Evolutionary conservation across 345 rosid genomes (phyloP).

Genomic region (Nasturtium officinale): DNA sequence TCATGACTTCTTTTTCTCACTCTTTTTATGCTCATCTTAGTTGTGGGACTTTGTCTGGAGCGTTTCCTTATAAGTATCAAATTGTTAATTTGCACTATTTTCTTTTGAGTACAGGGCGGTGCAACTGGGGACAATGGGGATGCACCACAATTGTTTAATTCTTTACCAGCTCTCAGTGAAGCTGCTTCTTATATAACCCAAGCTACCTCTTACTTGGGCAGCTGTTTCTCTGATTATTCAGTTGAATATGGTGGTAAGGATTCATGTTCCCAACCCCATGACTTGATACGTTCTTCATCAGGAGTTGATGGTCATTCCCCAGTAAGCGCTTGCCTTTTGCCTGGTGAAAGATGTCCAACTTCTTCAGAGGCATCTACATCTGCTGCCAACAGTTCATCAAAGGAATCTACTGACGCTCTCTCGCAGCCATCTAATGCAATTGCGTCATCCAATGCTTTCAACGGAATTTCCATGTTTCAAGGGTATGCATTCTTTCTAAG

Average conservation of each 20-base stretch:
- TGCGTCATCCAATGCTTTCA: conserved; percentile 53
- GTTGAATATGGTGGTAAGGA: conserved; percentile 59
- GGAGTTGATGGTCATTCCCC: conserved; percentile 36
- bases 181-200: conserved; percentile 61
- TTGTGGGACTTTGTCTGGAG: background rate
- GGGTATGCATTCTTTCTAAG: conserved; percentile 56
- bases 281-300: conserved; percentile 58
- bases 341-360: conserved; percentile 48
- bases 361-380: conserved; percentile 57
- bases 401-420: conserved; percentile 45
- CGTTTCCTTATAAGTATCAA: background rate
- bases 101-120: conserved; percentile 25
- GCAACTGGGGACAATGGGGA: conserved; percentile 33
- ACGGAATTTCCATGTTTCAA: conserved; percentile 74
- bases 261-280: conserved; percentile 53
- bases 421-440: conserved; percentile 49
- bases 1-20: background rate
- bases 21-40: conserved; percentile 10
- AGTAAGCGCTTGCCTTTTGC: conserved; percentile 45
- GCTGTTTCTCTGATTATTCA: conserved; percentile 63
- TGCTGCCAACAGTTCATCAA: conserved; percentile 43
- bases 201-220: conserved; percentile 58
- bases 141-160: conserved; percentile 50
- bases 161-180: conserved; percentile 56
- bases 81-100: too few species aligned